Evolutionary conservation across 345 rosid genomes (phyloP), one percentile per base, ranked within the genome.

Genomic region (Geranium brycei): DNA sequence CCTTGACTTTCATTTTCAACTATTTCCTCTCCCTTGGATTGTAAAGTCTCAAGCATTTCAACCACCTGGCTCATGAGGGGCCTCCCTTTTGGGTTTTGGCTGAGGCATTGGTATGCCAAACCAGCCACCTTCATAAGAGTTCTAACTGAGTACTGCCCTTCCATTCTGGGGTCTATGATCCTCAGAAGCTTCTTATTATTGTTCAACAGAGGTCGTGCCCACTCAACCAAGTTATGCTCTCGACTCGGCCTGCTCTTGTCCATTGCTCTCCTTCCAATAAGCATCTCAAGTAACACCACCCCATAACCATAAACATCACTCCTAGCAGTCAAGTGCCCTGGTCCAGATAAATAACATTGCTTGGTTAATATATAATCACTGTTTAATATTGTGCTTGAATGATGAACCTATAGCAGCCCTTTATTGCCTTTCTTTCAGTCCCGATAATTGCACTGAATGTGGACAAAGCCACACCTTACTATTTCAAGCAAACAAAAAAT

Each of bases 291-390:
- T 17, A 93, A 78, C 72, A 93, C 97, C 64, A 91, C 97, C 51
- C 99, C 97, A 51, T 86, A 91, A 57, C 97, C 99, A 67, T 88
- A 93, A 65, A 91, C 87, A 85, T 91, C 99, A 74, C 99, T 93
- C 58, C 95, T 76, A 10, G 99, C 91, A 3, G 99, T 93, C 65
- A 93, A 84, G 67, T 91, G 99, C 62, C 99, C 97, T 92, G 79
- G 56, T 73, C 68, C 75, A 70, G 51, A 61, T 60, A 62, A 58
- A 62, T 19, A 61, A 31, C 63, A 62, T 31, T 38, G 38, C 60
- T 64, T 19, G 62, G 67, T 62, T 59, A 57, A 55, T 15, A 57
- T 47, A 11, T 47, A 3, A 47, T 2, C 3, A 11, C 14, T 47
- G 12, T 11, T 13, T 13, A 47, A 47, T 47, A 47, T 13, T 6